Conservation (phyloP, 306 rosid species). For the Oxytropis ochrocephala region DNA sequence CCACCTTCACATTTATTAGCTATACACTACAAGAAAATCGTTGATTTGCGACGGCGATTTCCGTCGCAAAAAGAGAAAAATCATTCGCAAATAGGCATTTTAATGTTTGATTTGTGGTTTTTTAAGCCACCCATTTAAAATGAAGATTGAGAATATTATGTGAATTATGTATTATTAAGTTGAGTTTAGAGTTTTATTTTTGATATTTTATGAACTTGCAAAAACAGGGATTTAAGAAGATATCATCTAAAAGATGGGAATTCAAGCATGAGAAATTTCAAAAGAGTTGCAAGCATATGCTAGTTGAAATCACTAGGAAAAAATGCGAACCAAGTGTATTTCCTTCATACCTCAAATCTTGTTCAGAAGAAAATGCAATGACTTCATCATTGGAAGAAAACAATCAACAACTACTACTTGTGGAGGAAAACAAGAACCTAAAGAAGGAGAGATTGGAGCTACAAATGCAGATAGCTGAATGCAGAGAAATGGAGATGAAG, state of each 20-base stretch:
- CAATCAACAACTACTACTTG: constrained; percentile 25
- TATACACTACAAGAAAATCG: too few species aligned
- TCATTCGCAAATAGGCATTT: too few species aligned
- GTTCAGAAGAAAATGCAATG: constrained; percentile 35
- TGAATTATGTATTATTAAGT: too few species aligned
- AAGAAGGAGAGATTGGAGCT: constrained; percentile 58
- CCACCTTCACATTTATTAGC: too few species aligned
- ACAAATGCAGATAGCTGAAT: constrained; percentile 58
- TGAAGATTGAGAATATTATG: too few species aligned
- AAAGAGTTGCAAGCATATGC: constrained; percentile 47
- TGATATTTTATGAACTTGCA: neutral
- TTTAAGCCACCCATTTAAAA: too few species aligned
- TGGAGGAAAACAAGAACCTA: constrained; percentile 65
- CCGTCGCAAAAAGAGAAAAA: too few species aligned
- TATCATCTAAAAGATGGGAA: constrained; percentile 74
- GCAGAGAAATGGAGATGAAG: constrained; percentile 55
- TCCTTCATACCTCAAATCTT: constrained; percentile 67
- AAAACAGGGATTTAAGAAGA: constrained; percentile 74
- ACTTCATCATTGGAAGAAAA: constrained; percentile 21
- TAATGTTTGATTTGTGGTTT: too few species aligned
- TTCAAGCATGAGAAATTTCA: constrained; percentile 83
- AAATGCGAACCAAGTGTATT: constrained; percentile 80
- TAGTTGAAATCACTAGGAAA: constrained; percentile 60
- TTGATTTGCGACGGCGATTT: too few species aligned
- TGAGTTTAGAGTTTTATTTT: neutral